Evolutionary conservation across 176 grass and related monocot genomes (phyloP).

Genomic region (Zizania latifolia): DNA sequence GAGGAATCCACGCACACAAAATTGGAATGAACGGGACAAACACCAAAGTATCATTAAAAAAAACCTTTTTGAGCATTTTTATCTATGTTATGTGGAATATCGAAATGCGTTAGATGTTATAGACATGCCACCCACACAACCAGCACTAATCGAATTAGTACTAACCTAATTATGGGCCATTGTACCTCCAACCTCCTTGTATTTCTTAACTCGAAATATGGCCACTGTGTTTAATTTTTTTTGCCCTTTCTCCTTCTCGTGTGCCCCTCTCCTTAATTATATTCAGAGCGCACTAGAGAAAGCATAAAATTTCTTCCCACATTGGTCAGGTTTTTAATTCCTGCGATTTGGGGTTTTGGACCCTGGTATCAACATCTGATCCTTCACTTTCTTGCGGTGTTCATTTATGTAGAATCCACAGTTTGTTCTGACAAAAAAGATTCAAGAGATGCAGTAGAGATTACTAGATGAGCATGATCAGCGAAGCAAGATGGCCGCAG

Average conservation of each 20-base stretch:
- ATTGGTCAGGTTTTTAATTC: neutral
- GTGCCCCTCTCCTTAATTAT: neutral
- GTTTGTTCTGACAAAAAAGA: no score
- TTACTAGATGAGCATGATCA: no score
- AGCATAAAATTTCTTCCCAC: neutral
- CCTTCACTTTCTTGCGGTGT: neutral
- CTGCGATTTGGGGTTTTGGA: neutral
- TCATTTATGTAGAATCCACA: no score
- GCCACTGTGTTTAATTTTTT: neutral
- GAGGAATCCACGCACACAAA: neutral
- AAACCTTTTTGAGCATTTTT: neutral
- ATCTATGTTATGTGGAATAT: neutral
- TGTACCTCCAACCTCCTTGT: neutral
- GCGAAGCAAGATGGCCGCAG: no score
- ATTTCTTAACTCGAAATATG: constrained; percentile 6
- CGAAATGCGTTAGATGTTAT: neutral
- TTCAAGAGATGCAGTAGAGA: no score
- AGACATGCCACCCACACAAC: constrained; percentile 4
- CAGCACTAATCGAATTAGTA: neutral
- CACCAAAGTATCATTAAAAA: neutral
- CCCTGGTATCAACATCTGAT: neutral
- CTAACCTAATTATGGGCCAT: neutral
- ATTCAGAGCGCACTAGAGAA: neutral
- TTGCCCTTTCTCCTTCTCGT: neutral
- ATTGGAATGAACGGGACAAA: neutral